phyloP scores from a whole-genome alignment of 352 stramenopile genomes.

The Pythium phragmitis region DNA sequence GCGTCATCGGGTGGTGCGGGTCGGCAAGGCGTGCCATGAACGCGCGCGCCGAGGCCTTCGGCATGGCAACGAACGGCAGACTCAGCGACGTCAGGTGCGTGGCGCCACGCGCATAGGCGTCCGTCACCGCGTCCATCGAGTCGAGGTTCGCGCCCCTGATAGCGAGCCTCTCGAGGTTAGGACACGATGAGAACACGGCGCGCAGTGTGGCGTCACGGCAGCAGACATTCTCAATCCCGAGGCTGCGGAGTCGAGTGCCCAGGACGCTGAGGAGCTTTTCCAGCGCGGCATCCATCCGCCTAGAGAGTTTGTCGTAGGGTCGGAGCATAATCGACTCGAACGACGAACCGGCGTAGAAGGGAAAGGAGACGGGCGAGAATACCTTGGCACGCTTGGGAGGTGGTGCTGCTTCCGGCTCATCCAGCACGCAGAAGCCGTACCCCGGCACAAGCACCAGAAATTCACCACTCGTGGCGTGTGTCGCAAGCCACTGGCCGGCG shows the following conservation, averaged over 20 bases:
- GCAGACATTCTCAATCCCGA: neutral
- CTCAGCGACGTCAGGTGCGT: constrained; percentile 7
- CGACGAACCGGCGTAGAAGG: neutral
- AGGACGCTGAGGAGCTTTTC: neutral
- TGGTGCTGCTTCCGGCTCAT: neutral
- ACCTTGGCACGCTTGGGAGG: neutral
- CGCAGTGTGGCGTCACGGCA: neutral
- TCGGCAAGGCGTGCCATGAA: neutral
- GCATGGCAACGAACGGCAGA: neutral
- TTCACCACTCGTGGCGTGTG: neutral
- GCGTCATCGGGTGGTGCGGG: neutral
- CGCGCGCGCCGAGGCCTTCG: neutral
- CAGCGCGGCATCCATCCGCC: neutral
- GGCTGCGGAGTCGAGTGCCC: neutral
- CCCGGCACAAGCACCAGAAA: neutral
- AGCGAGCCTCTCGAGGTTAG: neutral
- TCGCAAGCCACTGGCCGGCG: neutral
- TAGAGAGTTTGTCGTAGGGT: neutral
- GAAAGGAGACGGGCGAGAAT: neutral
- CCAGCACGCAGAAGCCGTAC: constrained; percentile 1
- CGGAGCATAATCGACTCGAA: constrained; percentile 5
- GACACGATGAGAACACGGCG: neutral
- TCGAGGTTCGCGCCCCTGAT: neutral
- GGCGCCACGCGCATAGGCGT: neutral
- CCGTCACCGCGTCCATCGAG: neutral